A percentile compares a stretch with the other conserved stretches of the same genome.
phyloP scores from a whole-genome alignment of 345 rosid species.

The Hypericum perforatum region DNA sequence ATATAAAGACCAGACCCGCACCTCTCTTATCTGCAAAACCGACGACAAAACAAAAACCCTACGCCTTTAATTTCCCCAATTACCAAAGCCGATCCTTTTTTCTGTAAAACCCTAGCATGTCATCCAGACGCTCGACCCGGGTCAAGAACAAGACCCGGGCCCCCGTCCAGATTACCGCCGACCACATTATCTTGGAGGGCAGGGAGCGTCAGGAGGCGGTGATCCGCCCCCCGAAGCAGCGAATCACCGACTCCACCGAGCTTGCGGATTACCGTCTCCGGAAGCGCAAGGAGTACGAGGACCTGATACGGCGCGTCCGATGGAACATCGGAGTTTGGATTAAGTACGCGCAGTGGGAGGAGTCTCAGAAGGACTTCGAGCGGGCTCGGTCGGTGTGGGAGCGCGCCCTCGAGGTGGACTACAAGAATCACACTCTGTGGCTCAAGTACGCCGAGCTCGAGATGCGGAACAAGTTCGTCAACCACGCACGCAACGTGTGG shows the following conservation, averaged over 20 bases:
- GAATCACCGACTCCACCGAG: conserved; percentile 60
- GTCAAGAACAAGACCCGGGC: conserved; percentile 91
- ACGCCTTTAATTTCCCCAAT: too few relatives aligned
- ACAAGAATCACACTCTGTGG: neutral
- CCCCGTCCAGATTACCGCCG: conserved; percentile 79
- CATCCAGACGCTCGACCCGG: conserved; percentile 69
- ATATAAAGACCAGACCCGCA: too few relatives aligned
- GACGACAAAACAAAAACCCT: too few relatives aligned
- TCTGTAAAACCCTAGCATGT: too few relatives aligned
- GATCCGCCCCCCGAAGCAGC: conserved; percentile 77
- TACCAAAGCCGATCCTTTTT: too few relatives aligned
- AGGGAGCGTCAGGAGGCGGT: conserved; percentile 81
- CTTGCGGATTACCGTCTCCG: conserved; percentile 68
- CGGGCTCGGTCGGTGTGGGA: neutral
- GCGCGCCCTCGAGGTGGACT: conserved; percentile 56
- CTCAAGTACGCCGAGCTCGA: neutral
- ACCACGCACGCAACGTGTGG: conserved; percentile 24
- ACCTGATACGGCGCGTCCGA: conserved; percentile 58
- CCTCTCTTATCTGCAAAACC: too few relatives aligned
- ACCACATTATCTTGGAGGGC: conserved; percentile 77
- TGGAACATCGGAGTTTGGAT: conserved; percentile 68
- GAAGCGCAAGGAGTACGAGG: conserved; percentile 70
- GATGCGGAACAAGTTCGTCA: neutral
- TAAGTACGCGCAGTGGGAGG: conserved; percentile 88
- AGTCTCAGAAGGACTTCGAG: conserved; percentile 48